These are phyloP conservation scores for Toxicodendron radicans DNA, from an alignment of 345 rosid species.

Conservation along the genomic window DNA sequence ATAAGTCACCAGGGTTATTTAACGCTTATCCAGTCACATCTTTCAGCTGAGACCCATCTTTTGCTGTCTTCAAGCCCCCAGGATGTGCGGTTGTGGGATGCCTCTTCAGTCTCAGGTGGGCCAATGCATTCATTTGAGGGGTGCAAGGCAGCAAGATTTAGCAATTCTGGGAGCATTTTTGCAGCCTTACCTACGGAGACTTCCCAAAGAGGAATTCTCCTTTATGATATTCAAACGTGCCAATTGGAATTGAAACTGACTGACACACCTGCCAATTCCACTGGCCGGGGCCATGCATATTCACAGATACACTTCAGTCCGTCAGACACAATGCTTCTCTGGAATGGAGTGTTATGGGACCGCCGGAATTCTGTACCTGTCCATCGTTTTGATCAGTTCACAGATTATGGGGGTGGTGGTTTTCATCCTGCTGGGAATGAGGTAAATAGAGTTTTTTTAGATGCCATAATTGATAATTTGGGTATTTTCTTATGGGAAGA, in stretches of 20 bases:
- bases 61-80: slow-evolving; percentile 83
- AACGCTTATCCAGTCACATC: slow-evolving; percentile 67
- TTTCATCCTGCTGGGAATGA: slow-evolving; percentile 98
- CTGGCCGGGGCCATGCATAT: slow-evolving; percentile 71
- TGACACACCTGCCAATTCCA: slow-evolving; percentile 53
- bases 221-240: slow-evolving; percentile 80
- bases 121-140: slow-evolving; percentile 74
- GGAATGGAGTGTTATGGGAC: slow-evolving; percentile 96
- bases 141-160: slow-evolving; percentile 88
- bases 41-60: slow-evolving; percentile 60
- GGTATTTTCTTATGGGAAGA: neutral
- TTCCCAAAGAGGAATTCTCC: slow-evolving; percentile 67
- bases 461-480: neutral
- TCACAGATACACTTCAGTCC: slow-evolving; percentile 89
- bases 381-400: slow-evolving; percentile 82
- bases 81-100: slow-evolving; percentile 93
- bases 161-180: slow-evolving; percentile 72
- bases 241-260: slow-evolving; percentile 52
- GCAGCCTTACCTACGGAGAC: slow-evolving; percentile 69
- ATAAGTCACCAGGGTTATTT: slow-evolving; percentile 77
- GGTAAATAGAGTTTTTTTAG: slow-evolving; percentile 42
- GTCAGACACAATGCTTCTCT: slow-evolving; percentile 73
- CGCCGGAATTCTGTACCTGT: slow-evolving; percentile 56
- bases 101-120: slow-evolving; percentile 62
- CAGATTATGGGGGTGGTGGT: slow-evolving; percentile 97